Conservation (phyloP, 768 basidiomycete genomes). For the Tremella fuciformis region DNA sequence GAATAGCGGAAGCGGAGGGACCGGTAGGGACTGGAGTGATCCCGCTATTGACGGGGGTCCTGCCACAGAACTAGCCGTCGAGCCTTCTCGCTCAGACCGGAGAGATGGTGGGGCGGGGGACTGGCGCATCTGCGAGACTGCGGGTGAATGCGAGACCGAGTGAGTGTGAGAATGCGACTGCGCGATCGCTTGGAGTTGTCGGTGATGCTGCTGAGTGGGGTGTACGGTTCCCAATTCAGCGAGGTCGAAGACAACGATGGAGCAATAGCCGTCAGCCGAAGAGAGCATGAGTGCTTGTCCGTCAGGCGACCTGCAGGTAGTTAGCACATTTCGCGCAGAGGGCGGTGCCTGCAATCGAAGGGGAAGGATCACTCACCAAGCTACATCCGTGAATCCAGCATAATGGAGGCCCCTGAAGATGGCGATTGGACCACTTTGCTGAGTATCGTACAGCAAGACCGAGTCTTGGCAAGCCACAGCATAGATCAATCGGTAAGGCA, state of each 20-base stretch:
- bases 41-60: constrained; percentile 20
- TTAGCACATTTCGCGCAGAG: too few species aligned
- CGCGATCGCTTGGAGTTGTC: constrained; percentile 87
- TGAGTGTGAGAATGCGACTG: constrained; percentile 63
- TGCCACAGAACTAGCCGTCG: constrained; percentile 29
- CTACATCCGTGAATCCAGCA: constrained; percentile 94
- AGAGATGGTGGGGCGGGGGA: constrained; percentile 27
- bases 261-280: constrained; percentile 95
- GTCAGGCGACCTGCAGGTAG: constrained; percentile 76
- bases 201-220: constrained; percentile 83
- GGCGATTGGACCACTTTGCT: constrained; percentile 87
- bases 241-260: constrained; percentile 76
- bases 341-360: neutral
- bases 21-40: constrained; percentile 9
- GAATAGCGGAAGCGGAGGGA: constrained; percentile 7
- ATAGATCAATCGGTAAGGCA: constrained; percentile 91
- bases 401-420: constrained; percentile 92
- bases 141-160: constrained; percentile 18
- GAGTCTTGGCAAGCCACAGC: constrained; percentile 96
- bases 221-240: constrained; percentile 78
- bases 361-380: constrained; percentile 65
- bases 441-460: constrained; percentile 91
- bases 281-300: constrained; percentile 88
- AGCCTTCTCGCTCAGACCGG: constrained; percentile 46
- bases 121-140: constrained; percentile 33